Base-by-base conservation (phyloP, 2,329 filamentous ascomycete species). In the Plectosphaerella plurivora region DNA sequence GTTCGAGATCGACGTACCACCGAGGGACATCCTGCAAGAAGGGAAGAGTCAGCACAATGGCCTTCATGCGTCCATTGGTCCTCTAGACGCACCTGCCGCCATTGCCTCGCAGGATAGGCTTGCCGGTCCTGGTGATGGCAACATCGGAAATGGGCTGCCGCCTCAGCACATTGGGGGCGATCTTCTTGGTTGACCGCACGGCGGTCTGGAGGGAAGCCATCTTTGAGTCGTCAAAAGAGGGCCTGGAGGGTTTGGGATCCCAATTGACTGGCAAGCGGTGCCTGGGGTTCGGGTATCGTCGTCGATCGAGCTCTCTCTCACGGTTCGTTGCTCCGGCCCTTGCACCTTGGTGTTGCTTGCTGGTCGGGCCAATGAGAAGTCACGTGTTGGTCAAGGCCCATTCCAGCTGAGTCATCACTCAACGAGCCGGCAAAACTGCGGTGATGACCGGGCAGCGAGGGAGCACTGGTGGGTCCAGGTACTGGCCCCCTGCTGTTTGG, bases 101-200 rank as follows among this genome's bases (percentile, higher is more conserved):
- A 67, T 92, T 85, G 53, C 88, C 79, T 65, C 91, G 88, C 67
- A 97, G 76, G 64, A 97, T 92, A 57, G 94, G 93, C 79, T 96
- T 97, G 72, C 94, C 94, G 53, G 94, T 99, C 65, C 94, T 83
- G 57, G 93, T 96, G 67, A 99, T 96, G 65, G 89, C 79, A 66
- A 99, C 82, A 77, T 99, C 94, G 68, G 91, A 89, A 61, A 87
- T 65, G 57, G 71, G 71, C 69, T 79, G 77, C 65, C 75, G 76
- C 64, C 77, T 74, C 62, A 74, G 64, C 60, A 76, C 64, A 63
- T 73, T 73, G 65, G 71, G 72, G 59, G 70, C 68, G 59, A 74
- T 66, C 65, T 69, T 73, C 61, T 73, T 72, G 62, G 76, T 73
- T 59, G 77, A 74, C 72, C 81, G 81, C 71, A 75, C 72, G 59